Base-by-base conservation (phyloP, 495 filamentous ascomycete genomes). In the Talaromyces liani region DNA sequence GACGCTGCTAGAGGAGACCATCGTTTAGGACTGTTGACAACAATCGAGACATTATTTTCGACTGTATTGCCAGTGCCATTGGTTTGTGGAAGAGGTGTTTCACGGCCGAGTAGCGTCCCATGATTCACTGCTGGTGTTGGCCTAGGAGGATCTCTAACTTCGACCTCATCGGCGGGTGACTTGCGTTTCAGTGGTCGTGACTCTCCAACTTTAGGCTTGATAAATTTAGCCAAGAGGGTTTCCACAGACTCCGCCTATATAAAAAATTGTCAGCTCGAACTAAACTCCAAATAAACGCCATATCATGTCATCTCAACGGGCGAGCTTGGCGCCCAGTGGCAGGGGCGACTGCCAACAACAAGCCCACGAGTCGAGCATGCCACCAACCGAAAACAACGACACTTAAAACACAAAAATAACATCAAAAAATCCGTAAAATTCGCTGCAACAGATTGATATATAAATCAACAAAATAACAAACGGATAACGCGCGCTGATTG, bases 341-440 rank as follows among this genome's bases (percentile, higher is more conserved):
- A 45, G 41, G 29, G 29, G 29, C 29, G 7, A 31, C 5, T 0
- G 14, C 14, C 14, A 31, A 31, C 14, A 18, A 45, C n/a, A 45
- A 18, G 41, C 18, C 12, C 51, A 24, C 1, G 10, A 24, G 3
- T 53, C 45, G n/a, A 49, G 6, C 18, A 9, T 20, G 45, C 45
- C 45, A 18, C n/a, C n/a, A 18, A 2, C 45, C 27, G 36, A 36
- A 58, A 58, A 58, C 31, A 58, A 24, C 12, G 34, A 5, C 5
- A 58, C 29, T 33, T 58, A 58, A 58, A 58, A 58, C 56, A 58
- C 9, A 20, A 31, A 58, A 58, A 34, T 22, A 58, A 33, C 29
- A 33, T 34, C 27, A 58, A 20, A 58, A 58, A 58, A 58, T 18
- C 31, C 56, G 56, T 5, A 34, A 36, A 58, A 31, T 8, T 36